Evolutionary conservation across 1,139 yeast genomes (phyloP), one percentile per base, ranked within the genome.

Genomic region (Yamadazyma sp.): DNA sequence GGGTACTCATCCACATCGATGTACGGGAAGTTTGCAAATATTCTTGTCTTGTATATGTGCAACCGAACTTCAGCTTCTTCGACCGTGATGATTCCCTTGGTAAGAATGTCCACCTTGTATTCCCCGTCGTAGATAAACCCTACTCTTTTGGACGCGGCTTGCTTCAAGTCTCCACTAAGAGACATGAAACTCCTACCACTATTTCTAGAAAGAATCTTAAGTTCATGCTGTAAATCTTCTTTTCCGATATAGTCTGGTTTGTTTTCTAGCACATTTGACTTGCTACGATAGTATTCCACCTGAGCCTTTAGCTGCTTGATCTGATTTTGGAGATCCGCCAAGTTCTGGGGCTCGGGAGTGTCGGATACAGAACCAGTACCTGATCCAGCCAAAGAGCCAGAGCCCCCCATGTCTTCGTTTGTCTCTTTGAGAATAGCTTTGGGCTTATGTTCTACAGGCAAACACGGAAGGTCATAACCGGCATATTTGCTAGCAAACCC

Each of bases 31-130:
- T 56, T 50, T 0, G 59, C 50, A 41, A 70, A 70, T 20, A 81
- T 57, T 7, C 53, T 52, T 0, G 54, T 53, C 15, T 66, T 57
- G 54, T 78, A 82, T 5, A 71, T 34, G 1, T 66, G 47, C 18
- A 80, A 54, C 25, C 85, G 57, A 13, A 53, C 45, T 26, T 61
- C 57, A 2, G 87, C 86, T 45, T 81, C 82, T 13, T 64, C 70
- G 11, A 60, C 39, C 1, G 79, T 59, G 10, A 82, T 47, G 2
- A 78, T 45, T 0, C 82, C 81, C 10, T 60, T 52, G 3, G 67
- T 57, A 0, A 82, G 64, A 9, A 80, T 62, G 48, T 82, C 88
- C 3, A 52, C 38, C 7, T 47, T 42, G 3, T 49, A 46, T 13
- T 48, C 46, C 8, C 47, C 45, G 18, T 50, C 52, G 27, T 42